Conservation (phyloP, 805 yeast species). For the Starmera dryadoides region DNA sequence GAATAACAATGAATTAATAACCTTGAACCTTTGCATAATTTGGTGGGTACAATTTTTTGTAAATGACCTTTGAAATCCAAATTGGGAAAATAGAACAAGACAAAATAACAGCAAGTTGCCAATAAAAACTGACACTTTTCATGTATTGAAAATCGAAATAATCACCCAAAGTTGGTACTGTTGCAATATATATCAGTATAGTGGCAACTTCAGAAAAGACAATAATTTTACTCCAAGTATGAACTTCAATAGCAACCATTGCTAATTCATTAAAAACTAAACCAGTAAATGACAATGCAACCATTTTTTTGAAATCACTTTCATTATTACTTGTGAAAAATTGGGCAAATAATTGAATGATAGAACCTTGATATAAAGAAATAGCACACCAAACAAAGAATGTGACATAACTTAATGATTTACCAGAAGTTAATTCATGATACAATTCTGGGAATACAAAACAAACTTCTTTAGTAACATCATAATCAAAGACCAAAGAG, state of each 20-base stretch:
- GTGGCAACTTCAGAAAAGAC: constrained; percentile 65
- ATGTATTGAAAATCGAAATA: constrained; percentile 73
- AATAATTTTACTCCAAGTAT: constrained; percentile 87
- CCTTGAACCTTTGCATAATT: constrained; percentile 96
- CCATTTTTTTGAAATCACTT: constrained; percentile 60
- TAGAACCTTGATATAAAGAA: constrained; percentile 84
- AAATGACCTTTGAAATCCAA: constrained; percentile 74
- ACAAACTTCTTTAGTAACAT: constrained; percentile 84
- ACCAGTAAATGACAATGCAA: constrained; percentile 78
- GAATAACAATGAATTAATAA: constrained; percentile 27
- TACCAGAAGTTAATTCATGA: constrained; percentile 84
- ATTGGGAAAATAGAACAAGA: constrained; percentile 77
- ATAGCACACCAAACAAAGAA: constrained; percentile 88
- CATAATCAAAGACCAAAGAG: constrained; percentile 84
- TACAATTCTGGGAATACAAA: constrained; percentile 91
- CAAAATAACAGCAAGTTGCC: constrained; percentile 63
- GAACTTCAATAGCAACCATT: constrained; percentile 90
- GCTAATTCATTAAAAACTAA: constrained; percentile 77
- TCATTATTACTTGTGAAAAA: constrained; percentile 54
- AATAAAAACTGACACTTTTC: constrained; percentile 47
- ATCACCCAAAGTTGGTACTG: constrained; percentile 81
- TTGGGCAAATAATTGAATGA: constrained; percentile 81
- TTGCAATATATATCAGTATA: constrained; percentile 53
- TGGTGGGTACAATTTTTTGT: constrained; percentile 81
- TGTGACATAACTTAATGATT: constrained; percentile 76